Conservation (phyloP, 2,329 filamentous ascomycete species). For the Nemania sp. region DNA sequence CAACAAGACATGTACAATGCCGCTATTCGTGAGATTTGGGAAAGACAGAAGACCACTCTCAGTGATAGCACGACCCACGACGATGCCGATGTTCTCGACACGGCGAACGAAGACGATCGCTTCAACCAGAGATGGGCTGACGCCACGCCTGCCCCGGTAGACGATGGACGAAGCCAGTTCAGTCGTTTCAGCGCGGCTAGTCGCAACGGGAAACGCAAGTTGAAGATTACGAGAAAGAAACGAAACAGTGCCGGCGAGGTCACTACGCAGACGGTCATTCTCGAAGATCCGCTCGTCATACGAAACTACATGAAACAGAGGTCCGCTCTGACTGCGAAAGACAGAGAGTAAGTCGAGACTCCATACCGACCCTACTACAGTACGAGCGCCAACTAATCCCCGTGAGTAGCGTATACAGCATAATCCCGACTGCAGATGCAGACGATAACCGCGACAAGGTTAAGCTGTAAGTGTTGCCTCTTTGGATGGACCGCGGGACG, state of each 20-base stretch:
- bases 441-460: conserved; percentile 56
- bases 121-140: conserved; percentile 76
- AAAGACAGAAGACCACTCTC: conserved; percentile 79
- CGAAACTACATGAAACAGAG: conserved; percentile 83
- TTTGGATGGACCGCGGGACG: neutral
- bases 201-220: conserved; percentile 67
- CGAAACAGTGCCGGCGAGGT: conserved; percentile 68
- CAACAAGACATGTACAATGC: conserved; percentile 92
- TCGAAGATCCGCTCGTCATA: conserved; percentile 85
- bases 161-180: conserved; percentile 82
- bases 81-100: conserved; percentile 62
- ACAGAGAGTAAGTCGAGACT: conserved; percentile 68
- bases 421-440: conserved; percentile 55
- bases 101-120: conserved; percentile 65
- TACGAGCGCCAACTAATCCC: conserved; percentile 43
- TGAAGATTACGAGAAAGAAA: conserved; percentile 73
- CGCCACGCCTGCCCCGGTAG: conserved; percentile 66
- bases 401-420: conserved; percentile 53
- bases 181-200: conserved; percentile 72
- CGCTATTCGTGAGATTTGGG: conserved; percentile 91
- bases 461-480: conserved; percentile 41
- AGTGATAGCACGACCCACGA: conserved; percentile 72
- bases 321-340: conserved; percentile 70
- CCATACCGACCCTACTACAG: conserved; percentile 24
- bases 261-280: conserved; percentile 60